Evolutionary conservation across 805 yeast species (phyloP).

Genomic region (Lachancea lanzarotensis): DNA sequence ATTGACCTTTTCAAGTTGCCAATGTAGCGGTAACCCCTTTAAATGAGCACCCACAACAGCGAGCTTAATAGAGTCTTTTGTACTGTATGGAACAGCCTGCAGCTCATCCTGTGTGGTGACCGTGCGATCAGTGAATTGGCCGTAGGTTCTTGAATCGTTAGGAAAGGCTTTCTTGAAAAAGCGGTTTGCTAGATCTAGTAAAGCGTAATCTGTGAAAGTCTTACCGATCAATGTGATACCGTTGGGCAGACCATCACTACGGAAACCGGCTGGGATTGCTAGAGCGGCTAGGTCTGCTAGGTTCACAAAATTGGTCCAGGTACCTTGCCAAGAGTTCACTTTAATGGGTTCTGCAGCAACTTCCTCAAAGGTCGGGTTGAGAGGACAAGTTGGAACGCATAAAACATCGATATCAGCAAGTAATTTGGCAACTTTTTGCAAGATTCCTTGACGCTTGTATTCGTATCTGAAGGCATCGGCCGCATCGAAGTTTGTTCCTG

Average conservation of each 20-base stretch:
- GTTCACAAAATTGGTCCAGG: constrained; percentile 97
- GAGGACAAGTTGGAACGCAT: constrained; percentile 89
- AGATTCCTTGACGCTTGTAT: constrained; percentile 75
- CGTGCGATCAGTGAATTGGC: constrained; percentile 28
- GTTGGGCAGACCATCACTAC: constrained; percentile 79
- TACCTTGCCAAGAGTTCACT: constrained; percentile 88
- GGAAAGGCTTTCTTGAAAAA: constrained; percentile 48
- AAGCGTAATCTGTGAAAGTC: constrained; percentile 83
- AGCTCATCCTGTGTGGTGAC: constrained; percentile 14
- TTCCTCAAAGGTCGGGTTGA: constrained; percentile 75
- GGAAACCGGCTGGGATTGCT: constrained; percentile 87
- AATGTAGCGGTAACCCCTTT: constrained; percentile 79
- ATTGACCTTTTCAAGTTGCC: constrained; percentile 84
- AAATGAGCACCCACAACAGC: constrained; percentile 98
- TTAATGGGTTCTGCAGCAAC: constrained; percentile 70
- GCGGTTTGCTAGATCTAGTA: constrained; percentile 73
- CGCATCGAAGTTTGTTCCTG: constrained; percentile 75
- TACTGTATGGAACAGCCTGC: constrained; percentile 21
- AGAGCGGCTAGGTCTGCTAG: constrained; percentile 89
- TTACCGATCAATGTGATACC: constrained; percentile 83
- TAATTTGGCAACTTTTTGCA: constrained; percentile 53
- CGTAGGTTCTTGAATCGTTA: constrained; percentile 48
- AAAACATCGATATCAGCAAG: constrained; percentile 64
- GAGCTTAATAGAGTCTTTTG: constrained; percentile 46
- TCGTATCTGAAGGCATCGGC: constrained; percentile 80